Conservation (phyloP, 2,329 filamentous ascomycete genomes). For the Nothophoma quercina region DNA sequence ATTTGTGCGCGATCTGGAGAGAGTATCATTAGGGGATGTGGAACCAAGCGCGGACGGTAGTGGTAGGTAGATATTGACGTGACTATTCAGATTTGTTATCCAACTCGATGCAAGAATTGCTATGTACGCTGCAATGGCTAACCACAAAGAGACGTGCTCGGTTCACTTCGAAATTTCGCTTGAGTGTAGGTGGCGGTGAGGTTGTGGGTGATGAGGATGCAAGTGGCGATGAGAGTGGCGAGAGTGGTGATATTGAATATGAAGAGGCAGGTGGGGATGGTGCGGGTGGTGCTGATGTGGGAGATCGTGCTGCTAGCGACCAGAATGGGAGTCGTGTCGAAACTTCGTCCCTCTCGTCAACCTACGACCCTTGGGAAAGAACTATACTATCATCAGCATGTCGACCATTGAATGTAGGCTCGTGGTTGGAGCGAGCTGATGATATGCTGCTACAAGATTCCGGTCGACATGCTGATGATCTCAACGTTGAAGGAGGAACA, state of each 20-base stretch:
- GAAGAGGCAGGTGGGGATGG: too few relatives aligned
- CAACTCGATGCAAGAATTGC: too few relatives aligned
- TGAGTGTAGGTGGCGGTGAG: not conserved
- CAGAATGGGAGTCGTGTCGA: not conserved
- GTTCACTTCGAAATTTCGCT: too few relatives aligned
- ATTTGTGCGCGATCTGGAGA: too few relatives aligned
- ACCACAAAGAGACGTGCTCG: too few relatives aligned
- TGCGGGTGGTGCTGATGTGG: too few relatives aligned
- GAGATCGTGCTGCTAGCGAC: not conserved
- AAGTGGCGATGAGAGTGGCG: not conserved
- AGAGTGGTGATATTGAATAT: too few relatives aligned
- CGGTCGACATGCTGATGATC: not conserved
- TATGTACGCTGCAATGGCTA: not conserved
- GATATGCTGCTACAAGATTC: not conserved
- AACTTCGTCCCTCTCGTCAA: slow-evolving; percentile 10
- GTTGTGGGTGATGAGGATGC: not conserved
- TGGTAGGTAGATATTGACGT: too few relatives aligned
- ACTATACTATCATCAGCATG: slow-evolving; percentile 16
- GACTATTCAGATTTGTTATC: too few relatives aligned
- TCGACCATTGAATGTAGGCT: not conserved
- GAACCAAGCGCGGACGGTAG: too few relatives aligned
- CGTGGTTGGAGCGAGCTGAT: too few relatives aligned
- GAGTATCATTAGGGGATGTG: too few relatives aligned
- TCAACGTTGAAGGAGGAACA: not conserved
- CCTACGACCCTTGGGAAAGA: slow-evolving; percentile 20